Evolutionary conservation across 306 rosid genomes (phyloP).

Genomic region (Cicer pinnatifidum): DNA sequence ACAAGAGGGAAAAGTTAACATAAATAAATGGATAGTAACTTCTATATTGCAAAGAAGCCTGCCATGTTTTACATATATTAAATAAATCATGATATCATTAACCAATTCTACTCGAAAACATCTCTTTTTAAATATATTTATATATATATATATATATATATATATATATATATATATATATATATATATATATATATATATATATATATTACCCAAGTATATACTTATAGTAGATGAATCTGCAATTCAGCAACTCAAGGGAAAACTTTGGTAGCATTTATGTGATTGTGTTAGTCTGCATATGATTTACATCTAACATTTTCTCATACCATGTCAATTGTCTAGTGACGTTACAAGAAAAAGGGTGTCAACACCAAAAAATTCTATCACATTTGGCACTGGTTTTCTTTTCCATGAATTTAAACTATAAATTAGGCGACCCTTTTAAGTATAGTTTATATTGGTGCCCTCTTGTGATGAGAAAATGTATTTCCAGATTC

Average conservation of each 20-base stretch:
- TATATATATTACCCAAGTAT: too few species aligned
- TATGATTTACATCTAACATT: constrained; percentile 44
- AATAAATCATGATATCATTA: constrained; percentile 23
- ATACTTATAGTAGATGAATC: constrained; percentile 34
- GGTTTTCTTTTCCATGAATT: constrained; percentile 37
- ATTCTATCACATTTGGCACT: constrained; percentile 33
- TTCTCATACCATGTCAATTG: constrained; percentile 23
- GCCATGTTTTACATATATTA: constrained; percentile 17
- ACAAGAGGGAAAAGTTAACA: neutral
- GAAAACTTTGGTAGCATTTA: constrained; percentile 30
- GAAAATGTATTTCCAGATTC: constrained; percentile 43
- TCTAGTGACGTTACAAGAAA: constrained; percentile 38
- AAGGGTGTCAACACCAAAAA: constrained; percentile 41
- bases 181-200: too few species aligned
- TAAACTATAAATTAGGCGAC: constrained; percentile 10
- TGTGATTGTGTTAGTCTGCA: constrained; percentile 45
- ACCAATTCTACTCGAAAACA: constrained; percentile 26
- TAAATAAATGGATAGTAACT: constrained; percentile 3
- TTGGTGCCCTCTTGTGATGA: constrained; percentile 32
- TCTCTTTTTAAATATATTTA: neutral
- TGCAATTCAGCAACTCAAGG: constrained; percentile 34
- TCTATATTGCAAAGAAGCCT: neutral
- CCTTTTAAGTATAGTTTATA: constrained; percentile 22
- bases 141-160: too few species aligned
- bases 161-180: too few species aligned